Conservation (phyloP, 2,329 filamentous ascomycete species). For the Ascochyta clinopodiicola region DNA sequence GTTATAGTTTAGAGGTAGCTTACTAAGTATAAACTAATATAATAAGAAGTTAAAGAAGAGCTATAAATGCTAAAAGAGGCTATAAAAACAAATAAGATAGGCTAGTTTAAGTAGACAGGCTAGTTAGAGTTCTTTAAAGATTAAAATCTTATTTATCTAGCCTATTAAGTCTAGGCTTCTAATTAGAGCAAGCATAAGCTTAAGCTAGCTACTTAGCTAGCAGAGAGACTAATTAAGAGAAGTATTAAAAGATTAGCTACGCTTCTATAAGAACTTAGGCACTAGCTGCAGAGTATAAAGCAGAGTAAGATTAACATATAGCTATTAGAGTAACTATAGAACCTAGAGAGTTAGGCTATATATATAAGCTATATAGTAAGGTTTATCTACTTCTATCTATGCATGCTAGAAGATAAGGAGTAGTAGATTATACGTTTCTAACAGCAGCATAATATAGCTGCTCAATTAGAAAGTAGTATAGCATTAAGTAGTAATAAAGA, state of each 20-base stretch:
- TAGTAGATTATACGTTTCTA: not conserved
- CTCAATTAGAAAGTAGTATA: not conserved
- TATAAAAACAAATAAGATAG: not conserved
- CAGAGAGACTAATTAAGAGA: not conserved
- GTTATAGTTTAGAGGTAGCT: not conserved
- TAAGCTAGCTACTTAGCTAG: not conserved
- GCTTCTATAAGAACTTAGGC: not conserved
- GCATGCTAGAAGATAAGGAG: not conserved
- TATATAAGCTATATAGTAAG: not conserved
- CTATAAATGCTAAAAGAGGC: not conserved
- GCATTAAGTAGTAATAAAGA: conserved; percentile 4
- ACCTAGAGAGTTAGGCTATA: not conserved
- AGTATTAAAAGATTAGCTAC: not conserved
- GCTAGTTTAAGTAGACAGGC: not conserved
- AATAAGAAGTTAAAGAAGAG: not conserved
- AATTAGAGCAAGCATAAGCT: not conserved
- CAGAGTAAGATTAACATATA: not conserved
- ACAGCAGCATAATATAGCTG: not conserved
- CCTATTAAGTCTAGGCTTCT: not conserved
- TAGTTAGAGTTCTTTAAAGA: not conserved
- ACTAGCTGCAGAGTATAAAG: not conserved
- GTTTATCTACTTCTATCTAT: not conserved
- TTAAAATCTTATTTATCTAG: not conserved
- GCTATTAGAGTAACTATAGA: not conserved
- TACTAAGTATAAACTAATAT: not conserved